phyloP scores from a whole-genome alignment of 306 rosid species.

The Lathyrus aphaca region DNA sequence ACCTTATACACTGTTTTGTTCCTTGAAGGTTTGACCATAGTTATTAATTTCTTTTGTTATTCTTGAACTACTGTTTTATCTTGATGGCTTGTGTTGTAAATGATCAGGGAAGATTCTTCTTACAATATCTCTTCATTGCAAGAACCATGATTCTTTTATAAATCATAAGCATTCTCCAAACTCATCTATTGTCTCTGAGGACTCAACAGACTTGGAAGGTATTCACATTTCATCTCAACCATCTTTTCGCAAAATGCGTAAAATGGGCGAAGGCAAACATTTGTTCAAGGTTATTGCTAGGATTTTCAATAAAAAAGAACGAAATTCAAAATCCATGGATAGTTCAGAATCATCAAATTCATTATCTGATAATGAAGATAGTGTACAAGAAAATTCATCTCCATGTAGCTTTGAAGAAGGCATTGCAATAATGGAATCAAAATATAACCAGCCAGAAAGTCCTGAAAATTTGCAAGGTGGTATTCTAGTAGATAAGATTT shows the following conservation, averaged over 20 bases:
- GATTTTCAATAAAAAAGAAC: constrained; percentile 69
- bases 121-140: constrained; percentile 65
- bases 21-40: neutral
- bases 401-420: constrained; percentile 67
- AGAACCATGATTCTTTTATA: constrained; percentile 37
- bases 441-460: constrained; percentile 52
- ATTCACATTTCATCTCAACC: constrained; percentile 36
- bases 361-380: constrained; percentile 62
- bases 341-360: constrained; percentile 58
- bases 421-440: constrained; percentile 56
- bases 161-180: constrained; percentile 37
- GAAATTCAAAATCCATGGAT: constrained; percentile 42
- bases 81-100: constrained; percentile 24
- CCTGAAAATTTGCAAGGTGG: constrained; percentile 75
- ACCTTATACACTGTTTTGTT: neutral
- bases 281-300: constrained; percentile 54
- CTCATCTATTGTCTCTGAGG: constrained; percentile 40
- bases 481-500: constrained; percentile 68
- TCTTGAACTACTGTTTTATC: constrained; percentile 5
- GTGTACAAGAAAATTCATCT: constrained; percentile 46
- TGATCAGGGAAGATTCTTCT: constrained; percentile 80
- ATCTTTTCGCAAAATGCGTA: constrained; percentile 25
- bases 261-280: constrained; percentile 57
- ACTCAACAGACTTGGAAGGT: constrained; percentile 44
- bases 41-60: constrained; percentile 4